Percentiles rank a stretch among this genome's conserved stretches.
These are phyloP conservation scores for Podaxis mareebaensis DNA, from an alignment of 768 basidiomycete genomes.

Conservation along the genomic window DNA sequence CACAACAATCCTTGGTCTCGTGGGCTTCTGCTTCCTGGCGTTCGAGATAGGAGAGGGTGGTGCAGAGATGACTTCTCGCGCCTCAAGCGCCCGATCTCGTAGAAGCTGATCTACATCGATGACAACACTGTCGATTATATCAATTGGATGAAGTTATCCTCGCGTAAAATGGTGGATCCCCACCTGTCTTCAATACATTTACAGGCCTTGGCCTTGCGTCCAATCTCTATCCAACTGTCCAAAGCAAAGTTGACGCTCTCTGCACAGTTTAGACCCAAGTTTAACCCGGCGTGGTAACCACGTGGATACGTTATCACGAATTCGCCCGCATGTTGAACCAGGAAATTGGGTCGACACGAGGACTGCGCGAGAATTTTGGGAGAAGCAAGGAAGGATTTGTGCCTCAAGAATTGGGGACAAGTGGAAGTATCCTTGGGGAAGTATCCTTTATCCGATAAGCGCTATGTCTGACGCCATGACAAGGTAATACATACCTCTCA, in stretches of 20 bases:
- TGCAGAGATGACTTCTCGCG: constrained; percentile 9
- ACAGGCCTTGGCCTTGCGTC: constrained; percentile 76
- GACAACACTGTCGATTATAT: constrained; percentile 61
- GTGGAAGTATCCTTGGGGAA: constrained; percentile 85
- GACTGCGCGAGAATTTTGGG: constrained; percentile 79
- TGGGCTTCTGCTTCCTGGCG: constrained; percentile 15
- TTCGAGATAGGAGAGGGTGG: constrained; percentile 1
- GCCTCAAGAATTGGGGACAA: constrained; percentile 93
- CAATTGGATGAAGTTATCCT: constrained; percentile 4
- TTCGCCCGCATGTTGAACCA: constrained; percentile 93
- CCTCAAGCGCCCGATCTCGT: constrained; percentile 58
- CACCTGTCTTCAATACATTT: constrained; percentile 76
- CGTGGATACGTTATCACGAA: constrained; percentile 95
- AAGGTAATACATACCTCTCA: constrained; percentile 63
- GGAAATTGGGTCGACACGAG: constrained; percentile 78
- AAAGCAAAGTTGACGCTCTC: constrained; percentile 97
- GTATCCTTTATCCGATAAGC: constrained; percentile 52
- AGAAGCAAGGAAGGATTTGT: constrained; percentile 94
- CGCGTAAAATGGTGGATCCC: constrained; percentile 10
- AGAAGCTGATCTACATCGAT: constrained; percentile 92
- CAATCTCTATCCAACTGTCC: constrained; percentile 91
- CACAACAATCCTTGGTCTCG: constrained; percentile 22
- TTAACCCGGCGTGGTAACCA: constrained; percentile 97
- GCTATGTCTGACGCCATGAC: neutral
- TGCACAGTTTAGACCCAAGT: constrained; percentile 94